Evolutionary conservation across 352 stramenopile genomes (phyloP).

Genomic region (Aphanomyces cochlioides): DNA sequence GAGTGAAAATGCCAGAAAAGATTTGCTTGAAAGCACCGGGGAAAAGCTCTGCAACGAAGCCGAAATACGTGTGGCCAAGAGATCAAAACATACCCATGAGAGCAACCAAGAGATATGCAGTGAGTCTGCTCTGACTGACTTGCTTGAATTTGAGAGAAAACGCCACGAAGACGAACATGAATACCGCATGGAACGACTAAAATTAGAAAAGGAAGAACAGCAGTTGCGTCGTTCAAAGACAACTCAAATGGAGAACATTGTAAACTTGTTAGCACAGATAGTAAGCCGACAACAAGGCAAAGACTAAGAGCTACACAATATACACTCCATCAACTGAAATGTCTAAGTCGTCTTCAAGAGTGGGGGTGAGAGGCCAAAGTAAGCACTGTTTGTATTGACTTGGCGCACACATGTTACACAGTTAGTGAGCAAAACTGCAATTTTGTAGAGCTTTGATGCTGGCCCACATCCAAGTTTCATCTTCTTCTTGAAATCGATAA

Average conservation of each 20-base stretch:
- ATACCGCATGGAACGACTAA: background rate
- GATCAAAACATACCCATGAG: background rate
- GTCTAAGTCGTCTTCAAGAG: background rate
- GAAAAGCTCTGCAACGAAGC: background rate
- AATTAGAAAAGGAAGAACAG: background rate
- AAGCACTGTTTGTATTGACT: background rate
- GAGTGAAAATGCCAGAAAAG: background rate
- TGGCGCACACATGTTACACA: background rate
- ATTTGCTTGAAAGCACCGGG: background rate
- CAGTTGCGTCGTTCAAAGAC: background rate
- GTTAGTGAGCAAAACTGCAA: background rate
- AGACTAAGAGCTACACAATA: background rate
- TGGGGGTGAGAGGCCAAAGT: background rate
- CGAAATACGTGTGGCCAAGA: background rate
- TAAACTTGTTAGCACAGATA: background rate
- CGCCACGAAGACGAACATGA: background rate
- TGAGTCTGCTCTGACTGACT: background rate
- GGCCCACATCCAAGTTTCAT: background rate
- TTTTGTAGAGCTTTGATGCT: background rate
- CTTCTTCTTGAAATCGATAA: background rate
- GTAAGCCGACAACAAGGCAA: background rate
- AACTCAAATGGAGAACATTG: conserved; percentile 1
- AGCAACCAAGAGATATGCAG: background rate
- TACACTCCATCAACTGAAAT: background rate
- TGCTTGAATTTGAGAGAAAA: conserved; percentile 1